A percentile compares a stretch with the other conserved stretches of the same genome.
phyloP scores from a whole-genome alignment of 768 basidiomycete species.

The Kwoniella bestiolae region DNA sequence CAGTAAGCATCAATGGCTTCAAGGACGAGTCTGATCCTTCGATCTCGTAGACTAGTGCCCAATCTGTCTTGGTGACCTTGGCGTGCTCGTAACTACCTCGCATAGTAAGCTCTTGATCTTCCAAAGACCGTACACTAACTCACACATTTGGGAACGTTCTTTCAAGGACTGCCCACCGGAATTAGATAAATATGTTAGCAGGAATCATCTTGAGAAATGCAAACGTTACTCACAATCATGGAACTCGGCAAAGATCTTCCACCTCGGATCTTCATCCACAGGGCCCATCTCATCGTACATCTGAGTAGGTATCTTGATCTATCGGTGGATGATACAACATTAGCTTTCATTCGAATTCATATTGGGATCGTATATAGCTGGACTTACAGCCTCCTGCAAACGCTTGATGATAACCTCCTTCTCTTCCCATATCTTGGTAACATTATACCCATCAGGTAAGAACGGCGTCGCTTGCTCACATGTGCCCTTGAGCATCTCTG shows the following conservation, averaged over 20 bases:
- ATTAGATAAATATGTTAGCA: not conserved
- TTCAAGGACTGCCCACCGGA: slow-evolving; percentile 55
- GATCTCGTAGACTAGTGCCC: slow-evolving; percentile 75
- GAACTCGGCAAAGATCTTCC: slow-evolving; percentile 47
- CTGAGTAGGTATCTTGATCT: slow-evolving; percentile 48
- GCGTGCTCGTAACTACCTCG: slow-evolving; percentile 64
- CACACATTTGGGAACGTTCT: slow-evolving; percentile 41
- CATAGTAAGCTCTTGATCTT: not conserved
- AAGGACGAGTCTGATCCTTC: slow-evolving; percentile 65
- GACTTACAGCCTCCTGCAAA: slow-evolving; percentile 40
- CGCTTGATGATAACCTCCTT: slow-evolving; percentile 47
- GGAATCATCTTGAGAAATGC: not conserved
- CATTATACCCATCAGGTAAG: slow-evolving; percentile 32
- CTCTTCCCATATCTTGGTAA: slow-evolving; percentile 25
- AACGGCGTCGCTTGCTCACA: slow-evolving; percentile 30
- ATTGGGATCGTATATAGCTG: no score
- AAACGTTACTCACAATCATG: slow-evolving; percentile 32
- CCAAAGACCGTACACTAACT: slow-evolving; percentile 16
- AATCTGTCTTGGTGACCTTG: slow-evolving; percentile 74
- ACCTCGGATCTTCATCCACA: slow-evolving; percentile 42
- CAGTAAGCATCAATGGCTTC: slow-evolving; percentile 68
- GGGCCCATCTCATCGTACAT: slow-evolving; percentile 55
- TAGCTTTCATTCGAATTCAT: no score
- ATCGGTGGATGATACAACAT: no score
- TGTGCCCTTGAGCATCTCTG: slow-evolving; percentile 5